Base-by-base conservation (phyloP, 805 yeast genomes). In the Starmerella ratchasimensis region DNA sequence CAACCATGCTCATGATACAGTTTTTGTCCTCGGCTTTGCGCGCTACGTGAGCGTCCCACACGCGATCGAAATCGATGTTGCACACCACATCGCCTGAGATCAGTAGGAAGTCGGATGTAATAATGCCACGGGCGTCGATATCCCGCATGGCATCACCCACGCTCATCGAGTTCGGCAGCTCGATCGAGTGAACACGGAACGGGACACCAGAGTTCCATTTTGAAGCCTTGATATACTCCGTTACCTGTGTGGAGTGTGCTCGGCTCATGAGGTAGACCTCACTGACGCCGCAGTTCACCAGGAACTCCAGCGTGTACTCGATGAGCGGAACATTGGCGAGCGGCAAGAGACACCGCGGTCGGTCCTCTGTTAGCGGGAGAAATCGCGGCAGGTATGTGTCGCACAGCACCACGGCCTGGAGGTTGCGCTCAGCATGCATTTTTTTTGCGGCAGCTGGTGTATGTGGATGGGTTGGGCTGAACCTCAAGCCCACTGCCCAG, bases 71-170 rank as follows among this genome's bases (percentile, higher is more conserved):
- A 51, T 84, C 90, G 41, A 90, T 69, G 52, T 90, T 90, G 29
- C 94, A 79, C n/a, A 90, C 82, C 15, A 88, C 93, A 57, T 90
- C 98, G 44, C 98, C 98, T 7, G 93, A 74, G 23, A 90, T 80
- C 26, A 90, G 65, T 39, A 90, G 62, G 52, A 90, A 90, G 58
- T 90, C 98, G 11, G 93, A 86, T 1, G 80, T 74, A 36, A 90
- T 81, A 40, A 88, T 63, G 5, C 95, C 95, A 50, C 94, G 68
- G 43, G 81, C 76, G 57, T 90, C 98, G 41, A 90, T 63, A 54
- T 88, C 97, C 57, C 98, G 71, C 93, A 90, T 81, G 16, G 94
- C 93, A 61, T 90, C 98, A 48, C 98, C 98, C 9, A 88, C 93
- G 20, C 93, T 80, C 57, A 86, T 64, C 9, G 90, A 76, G 57